Evolutionary conservation across 2,329 filamentous ascomycete genomes (phyloP).

Genomic region (Cercospora berteroae): DNA sequence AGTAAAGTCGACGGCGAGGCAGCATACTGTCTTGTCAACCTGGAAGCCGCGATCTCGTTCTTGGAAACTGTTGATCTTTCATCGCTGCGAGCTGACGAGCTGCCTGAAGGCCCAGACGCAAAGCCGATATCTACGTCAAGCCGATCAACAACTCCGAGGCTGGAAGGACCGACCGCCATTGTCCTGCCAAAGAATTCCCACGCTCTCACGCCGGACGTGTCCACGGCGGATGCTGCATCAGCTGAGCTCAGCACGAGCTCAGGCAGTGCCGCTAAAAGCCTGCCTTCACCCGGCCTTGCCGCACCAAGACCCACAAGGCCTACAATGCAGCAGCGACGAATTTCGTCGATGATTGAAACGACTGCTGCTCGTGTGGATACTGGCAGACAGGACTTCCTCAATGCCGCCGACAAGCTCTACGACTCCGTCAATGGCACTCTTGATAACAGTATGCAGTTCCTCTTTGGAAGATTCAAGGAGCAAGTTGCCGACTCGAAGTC

Average conservation of each 20-base stretch:
- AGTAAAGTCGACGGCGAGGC: constrained; percentile 88
- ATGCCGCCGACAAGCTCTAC: constrained; percentile 83
- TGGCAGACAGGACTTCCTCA: constrained; percentile 64
- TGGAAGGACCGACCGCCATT: constrained; percentile 39
- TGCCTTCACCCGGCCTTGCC: constrained; percentile 35
- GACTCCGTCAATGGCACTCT: constrained; percentile 89
- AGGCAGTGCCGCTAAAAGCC: constrained; percentile 16
- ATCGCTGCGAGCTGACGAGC: constrained; percentile 77
- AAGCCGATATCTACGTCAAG: constrained; percentile 47
- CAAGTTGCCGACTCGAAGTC: constrained; percentile 52
- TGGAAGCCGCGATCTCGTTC: constrained; percentile 93
- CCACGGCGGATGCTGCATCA: constrained; percentile 31
- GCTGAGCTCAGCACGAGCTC: constrained; percentile 25
- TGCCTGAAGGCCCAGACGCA: constrained; percentile 59
- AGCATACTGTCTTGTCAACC: constrained; percentile 92
- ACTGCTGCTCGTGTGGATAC: constrained; percentile 81
- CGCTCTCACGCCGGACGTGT: constrained; percentile 38
- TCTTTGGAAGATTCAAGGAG: constrained; percentile 84
- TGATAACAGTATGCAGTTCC: constrained; percentile 88
- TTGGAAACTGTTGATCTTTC: constrained; percentile 92
- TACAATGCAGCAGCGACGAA: constrained; percentile 65
- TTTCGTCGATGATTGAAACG: constrained; percentile 83
- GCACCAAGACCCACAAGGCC: constrained; percentile 34
- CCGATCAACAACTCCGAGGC: constrained; percentile 50
- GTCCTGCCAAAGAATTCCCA: constrained; percentile 32